Percentiles rank a stretch among this genome's conserved stretches.
Conservation (phyloP, 2,329 filamentous ascomycete species). For the Claviceps lovelessii region DNA sequence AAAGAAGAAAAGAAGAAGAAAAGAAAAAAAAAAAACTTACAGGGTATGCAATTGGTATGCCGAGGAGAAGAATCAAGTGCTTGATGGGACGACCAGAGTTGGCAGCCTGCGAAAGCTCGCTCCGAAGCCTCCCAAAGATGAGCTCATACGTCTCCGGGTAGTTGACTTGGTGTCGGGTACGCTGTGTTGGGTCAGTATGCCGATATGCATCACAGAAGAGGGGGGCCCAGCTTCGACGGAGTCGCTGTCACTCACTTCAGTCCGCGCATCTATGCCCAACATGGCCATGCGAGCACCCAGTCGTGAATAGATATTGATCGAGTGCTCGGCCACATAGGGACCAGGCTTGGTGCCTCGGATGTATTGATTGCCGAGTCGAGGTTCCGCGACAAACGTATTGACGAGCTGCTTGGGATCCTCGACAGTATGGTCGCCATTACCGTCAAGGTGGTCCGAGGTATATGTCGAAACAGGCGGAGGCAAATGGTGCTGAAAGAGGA, state of each 20-base stretch:
- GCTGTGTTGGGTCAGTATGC: slow-evolving; percentile 23
- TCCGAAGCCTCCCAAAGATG: slow-evolving; percentile 62
- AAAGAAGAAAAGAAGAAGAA: no score
- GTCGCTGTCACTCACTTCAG: slow-evolving; percentile 42
- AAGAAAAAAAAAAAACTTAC: slow-evolving; percentile 28
- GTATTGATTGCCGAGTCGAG: slow-evolving; percentile 52
- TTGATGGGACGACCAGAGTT: slow-evolving; percentile 61
- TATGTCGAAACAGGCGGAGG: slow-evolving; percentile 75
- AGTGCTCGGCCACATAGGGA: slow-evolving; percentile 80
- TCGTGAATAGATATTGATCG: slow-evolving; percentile 72
- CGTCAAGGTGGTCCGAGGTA: slow-evolving; percentile 40
- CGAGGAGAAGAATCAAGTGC: slow-evolving; percentile 75
- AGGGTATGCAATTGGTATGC: slow-evolving; percentile 76
- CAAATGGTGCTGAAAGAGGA: slow-evolving; percentile 92
- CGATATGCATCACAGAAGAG: no score
- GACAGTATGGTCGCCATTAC: slow-evolving; percentile 26
- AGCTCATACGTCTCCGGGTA: slow-evolving; percentile 81
- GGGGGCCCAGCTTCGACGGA: background rate
- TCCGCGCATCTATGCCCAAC: slow-evolving; percentile 80
- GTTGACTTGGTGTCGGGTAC: slow-evolving; percentile 86
- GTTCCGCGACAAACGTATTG: slow-evolving; percentile 53
- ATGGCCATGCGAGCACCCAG: slow-evolving; percentile 75
- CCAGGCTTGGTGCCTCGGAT: slow-evolving; percentile 65
- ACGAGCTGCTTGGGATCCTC: slow-evolving; percentile 59
- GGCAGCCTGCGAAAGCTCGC: slow-evolving; percentile 57